phyloP scores from a whole-genome alignment of 2,329 filamentous ascomycete genomes.

The Fusarium dimerum region DNA sequence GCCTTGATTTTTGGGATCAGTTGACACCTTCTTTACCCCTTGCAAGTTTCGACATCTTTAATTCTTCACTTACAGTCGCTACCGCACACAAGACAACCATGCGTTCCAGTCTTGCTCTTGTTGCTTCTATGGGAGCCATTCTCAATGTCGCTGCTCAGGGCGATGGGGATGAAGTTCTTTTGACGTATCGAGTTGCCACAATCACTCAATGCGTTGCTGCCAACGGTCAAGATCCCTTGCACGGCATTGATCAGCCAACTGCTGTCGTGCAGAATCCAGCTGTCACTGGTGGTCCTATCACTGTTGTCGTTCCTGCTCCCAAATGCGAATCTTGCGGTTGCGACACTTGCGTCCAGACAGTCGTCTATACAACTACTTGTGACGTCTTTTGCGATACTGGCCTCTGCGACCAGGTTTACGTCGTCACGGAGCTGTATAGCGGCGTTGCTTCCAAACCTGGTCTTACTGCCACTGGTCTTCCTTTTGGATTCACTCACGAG shows the following conservation, averaged over 20 bases:
- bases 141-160: not conserved
- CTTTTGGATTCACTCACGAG: constrained; percentile 16
- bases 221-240: not conserved
- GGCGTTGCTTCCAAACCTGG: constrained; percentile 12
- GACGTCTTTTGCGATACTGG: constrained; percentile 12
- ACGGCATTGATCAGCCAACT: constrained; percentile 1
- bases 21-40: too few species aligned
- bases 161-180: not conserved
- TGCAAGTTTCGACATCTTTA: too few species aligned
- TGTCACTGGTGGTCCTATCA: constrained; percentile 11
- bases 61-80: too few species aligned
- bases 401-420: constrained; percentile 14
- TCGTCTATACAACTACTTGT: constrained; percentile 11
- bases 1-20: too few species aligned
- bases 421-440: constrained; percentile 15
- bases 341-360: constrained; percentile 12
- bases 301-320: constrained; percentile 14
- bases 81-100: too few species aligned
- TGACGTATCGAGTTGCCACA: constrained; percentile 12
- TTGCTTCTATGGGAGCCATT: not conserved
- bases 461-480: constrained; percentile 6
- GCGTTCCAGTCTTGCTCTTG: not conserved
- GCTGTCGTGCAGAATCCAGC: constrained; percentile 6
- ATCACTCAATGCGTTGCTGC: constrained; percentile 15
- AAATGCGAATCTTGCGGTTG: constrained; percentile 17